These are phyloP conservation scores for Ulmus americana DNA, from an alignment of 331 rosid species.

Conservation along the genomic window DNA sequence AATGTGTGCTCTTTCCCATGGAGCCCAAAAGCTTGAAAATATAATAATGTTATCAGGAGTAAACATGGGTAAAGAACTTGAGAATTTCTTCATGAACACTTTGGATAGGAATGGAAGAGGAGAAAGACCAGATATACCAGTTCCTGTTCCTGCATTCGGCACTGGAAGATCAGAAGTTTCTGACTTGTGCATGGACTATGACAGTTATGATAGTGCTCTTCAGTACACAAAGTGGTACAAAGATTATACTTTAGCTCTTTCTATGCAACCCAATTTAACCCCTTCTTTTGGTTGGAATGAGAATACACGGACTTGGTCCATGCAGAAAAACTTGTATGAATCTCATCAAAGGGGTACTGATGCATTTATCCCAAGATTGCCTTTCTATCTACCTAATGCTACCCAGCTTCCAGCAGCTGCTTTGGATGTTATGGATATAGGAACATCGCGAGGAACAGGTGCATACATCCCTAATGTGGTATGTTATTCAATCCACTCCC, in stretches of 20 bases:
- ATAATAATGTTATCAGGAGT: conserved; percentile 56
- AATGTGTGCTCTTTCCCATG: conserved; percentile 63
- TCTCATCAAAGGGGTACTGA: conserved; percentile 35
- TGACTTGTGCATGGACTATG: background rate
- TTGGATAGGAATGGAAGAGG: conserved; percentile 58
- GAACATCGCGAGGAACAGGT: conserved; percentile 67
- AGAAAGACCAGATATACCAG: conserved; percentile 39
- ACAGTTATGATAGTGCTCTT: too few species aligned
- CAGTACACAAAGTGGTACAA: conserved; percentile 13
- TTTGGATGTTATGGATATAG: conserved; percentile 29
- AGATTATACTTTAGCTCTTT: conserved; percentile 31
- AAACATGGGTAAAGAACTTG: conserved; percentile 43
- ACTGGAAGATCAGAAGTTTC: conserved; percentile 26
- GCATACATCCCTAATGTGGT: conserved; percentile 70
- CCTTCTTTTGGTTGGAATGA: conserved; percentile 38
- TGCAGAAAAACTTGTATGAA: conserved; percentile 29
- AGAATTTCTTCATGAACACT: conserved; percentile 51
- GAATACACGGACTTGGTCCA: conserved; percentile 32
- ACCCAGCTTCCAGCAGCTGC: conserved; percentile 27
- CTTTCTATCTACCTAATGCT: conserved; percentile 31
- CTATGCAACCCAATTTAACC: conserved; percentile 39
- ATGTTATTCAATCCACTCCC: background rate
- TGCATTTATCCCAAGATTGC: conserved; percentile 27
- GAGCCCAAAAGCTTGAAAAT: conserved; percentile 58
- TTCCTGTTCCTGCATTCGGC: conserved; percentile 28